Evolutionary conservation across 2,329 filamentous ascomycete genomes (phyloP).

Genomic region (Aspergillus brasiliensis): DNA sequence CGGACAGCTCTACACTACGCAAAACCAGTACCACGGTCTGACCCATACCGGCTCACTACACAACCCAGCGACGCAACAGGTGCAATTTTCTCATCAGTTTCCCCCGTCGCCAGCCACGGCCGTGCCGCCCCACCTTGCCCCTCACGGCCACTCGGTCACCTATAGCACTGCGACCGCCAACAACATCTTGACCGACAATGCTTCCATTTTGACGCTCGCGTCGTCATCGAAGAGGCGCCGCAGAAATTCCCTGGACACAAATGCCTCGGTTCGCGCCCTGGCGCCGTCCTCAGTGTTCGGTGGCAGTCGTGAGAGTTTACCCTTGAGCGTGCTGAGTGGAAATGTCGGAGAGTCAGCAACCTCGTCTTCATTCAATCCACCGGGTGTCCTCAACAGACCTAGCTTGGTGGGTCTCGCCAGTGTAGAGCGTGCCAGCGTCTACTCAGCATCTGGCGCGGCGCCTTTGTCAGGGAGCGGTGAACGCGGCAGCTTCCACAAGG

Average conservation of each 20-base stretch:
- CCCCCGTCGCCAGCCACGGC: slow-evolving; percentile 62
- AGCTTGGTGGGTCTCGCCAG: slow-evolving; percentile 58
- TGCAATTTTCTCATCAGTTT: slow-evolving; percentile 64
- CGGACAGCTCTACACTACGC: slow-evolving; percentile 44
- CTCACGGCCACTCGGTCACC: slow-evolving; percentile 56
- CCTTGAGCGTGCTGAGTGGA: slow-evolving; percentile 62
- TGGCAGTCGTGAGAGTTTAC: slow-evolving; percentile 64
- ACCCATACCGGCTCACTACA: slow-evolving; percentile 40
- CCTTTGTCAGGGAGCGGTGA: slow-evolving; percentile 66
- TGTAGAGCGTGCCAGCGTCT: slow-evolving; percentile 67
- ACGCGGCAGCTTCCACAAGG: slow-evolving; percentile 75
- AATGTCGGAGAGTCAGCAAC: slow-evolving; percentile 51
- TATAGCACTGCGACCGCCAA: slow-evolving; percentile 65
- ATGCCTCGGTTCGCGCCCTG: slow-evolving; percentile 66
- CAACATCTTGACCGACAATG: slow-evolving; percentile 66
- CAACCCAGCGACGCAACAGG: slow-evolving; percentile 40
- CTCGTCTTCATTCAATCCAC: slow-evolving; percentile 41
- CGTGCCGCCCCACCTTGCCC: slow-evolving; percentile 60
- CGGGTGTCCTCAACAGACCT: slow-evolving; percentile 49
- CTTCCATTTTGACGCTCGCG: slow-evolving; percentile 65
- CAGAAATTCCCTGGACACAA: slow-evolving; percentile 65
- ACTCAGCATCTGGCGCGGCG: slow-evolving; percentile 71
- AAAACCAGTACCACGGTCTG: slow-evolving; percentile 34
- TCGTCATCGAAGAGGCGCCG: slow-evolving; percentile 65
- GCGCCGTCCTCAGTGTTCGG: slow-evolving; percentile 66